phyloP scores from a whole-genome alignment of 495 filamentous ascomycete species.

The Aspergillus sclerotiicarbonarius region DNA sequence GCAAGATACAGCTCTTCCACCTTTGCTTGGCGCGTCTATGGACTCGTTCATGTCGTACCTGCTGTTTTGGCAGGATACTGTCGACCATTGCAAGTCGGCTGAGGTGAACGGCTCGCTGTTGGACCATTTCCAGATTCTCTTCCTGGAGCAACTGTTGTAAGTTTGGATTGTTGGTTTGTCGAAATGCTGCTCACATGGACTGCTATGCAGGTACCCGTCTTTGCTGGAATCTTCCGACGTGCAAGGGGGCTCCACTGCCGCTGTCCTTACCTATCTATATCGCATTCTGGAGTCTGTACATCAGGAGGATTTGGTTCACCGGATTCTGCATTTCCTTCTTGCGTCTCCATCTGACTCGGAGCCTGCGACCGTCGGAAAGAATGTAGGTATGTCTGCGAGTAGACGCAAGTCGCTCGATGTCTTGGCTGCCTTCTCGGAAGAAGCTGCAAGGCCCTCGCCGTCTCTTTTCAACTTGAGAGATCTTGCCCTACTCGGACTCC shows the following conservation, averaged over 20 bases:
- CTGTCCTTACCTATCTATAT: constrained; percentile 89
- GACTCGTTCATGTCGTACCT: constrained; percentile 93
- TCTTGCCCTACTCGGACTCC: constrained; percentile 80
- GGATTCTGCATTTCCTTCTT: constrained; percentile 90
- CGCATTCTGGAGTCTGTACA: constrained; percentile 87
- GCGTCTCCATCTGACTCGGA: constrained; percentile 58
- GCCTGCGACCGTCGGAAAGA: constrained; percentile 18
- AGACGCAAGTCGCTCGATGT: constrained; percentile 87
- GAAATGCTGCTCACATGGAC: neutral
- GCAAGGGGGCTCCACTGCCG: constrained; percentile 93
- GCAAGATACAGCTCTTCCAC: constrained; percentile 41
- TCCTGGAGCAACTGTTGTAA: constrained; percentile 90
- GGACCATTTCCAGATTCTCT: constrained; percentile 96
- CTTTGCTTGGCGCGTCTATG: constrained; percentile 69
- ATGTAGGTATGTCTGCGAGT: constrained; percentile 59
- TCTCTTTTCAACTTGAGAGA: constrained; percentile 90
- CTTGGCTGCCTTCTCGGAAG: constrained; percentile 68
- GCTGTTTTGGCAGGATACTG: constrained; percentile 95
- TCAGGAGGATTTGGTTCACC: constrained; percentile 86
- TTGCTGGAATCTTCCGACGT: constrained; percentile 94
- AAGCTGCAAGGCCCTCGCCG: constrained; percentile 68
- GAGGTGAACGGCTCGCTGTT: constrained; percentile 90
- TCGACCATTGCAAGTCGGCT: constrained; percentile 87
- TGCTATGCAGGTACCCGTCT: constrained; percentile 74
- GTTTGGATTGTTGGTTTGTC: constrained; percentile 18